Percentiles rank a stretch among this genome's conserved stretches.
Conservation (phyloP, 2,329 filamentous ascomycete species). For the Fusarium sp. region DNA sequence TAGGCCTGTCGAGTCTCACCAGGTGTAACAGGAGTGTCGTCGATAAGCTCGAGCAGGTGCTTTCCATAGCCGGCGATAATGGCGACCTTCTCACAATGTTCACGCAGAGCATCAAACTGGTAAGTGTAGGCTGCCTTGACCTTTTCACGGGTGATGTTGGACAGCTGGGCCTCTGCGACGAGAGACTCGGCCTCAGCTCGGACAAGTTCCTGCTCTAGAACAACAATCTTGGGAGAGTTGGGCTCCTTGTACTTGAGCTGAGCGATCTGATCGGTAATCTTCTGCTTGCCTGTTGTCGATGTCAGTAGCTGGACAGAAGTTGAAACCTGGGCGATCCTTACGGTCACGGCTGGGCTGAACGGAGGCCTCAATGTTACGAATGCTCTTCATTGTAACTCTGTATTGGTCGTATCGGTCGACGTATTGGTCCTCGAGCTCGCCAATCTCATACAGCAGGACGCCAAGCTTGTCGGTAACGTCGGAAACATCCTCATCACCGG, state of each 20-base stretch:
- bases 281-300: slow-evolving; percentile 82
- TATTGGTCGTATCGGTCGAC: slow-evolving; percentile 99
- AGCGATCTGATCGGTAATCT: slow-evolving; percentile 98
- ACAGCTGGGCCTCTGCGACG: slow-evolving; percentile 96
- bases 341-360: slow-evolving; percentile 98
- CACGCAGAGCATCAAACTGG: slow-evolving; percentile 96
- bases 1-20: slow-evolving; percentile 96
- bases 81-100: slow-evolving; percentile 98
- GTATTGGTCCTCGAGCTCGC: slow-evolving; percentile 97
- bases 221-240: slow-evolving; percentile 96
- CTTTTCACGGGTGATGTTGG: slow-evolving; percentile 99
- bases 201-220: slow-evolving; percentile 98
- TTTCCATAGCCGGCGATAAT: slow-evolving; percentile 98
- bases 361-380: slow-evolving; percentile 98
- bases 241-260: slow-evolving; percentile 99
- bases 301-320: slow-evolving; percentile 8
- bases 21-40: slow-evolving; percentile 96
- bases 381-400: slow-evolving; percentile 98
- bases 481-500: slow-evolving; percentile 95
- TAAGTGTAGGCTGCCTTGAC: slow-evolving; percentile 98
- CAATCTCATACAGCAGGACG: slow-evolving; percentile 97
- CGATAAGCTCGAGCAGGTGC: slow-evolving; percentile 95
- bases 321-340: slow-evolving; percentile 60
- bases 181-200: slow-evolving; percentile 99
- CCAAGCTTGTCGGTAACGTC: slow-evolving; percentile 99